These are phyloP conservation scores for Saccharomycopsis oosterbeekiorum DNA, from an alignment of 805 yeast species.

Conservation along the genomic window DNA sequence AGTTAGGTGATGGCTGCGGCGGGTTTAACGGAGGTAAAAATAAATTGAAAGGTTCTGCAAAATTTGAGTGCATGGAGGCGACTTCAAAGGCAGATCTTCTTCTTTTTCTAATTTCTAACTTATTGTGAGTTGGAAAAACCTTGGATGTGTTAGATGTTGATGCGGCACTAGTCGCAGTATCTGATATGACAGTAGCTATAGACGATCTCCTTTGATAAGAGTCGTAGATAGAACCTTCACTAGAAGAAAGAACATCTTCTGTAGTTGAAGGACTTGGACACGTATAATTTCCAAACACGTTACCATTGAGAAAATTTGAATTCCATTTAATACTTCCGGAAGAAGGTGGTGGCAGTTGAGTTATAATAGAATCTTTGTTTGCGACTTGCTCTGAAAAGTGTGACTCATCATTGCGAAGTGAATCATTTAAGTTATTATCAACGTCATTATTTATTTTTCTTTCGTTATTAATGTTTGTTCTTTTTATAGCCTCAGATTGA, in stretches of 20 bases:
- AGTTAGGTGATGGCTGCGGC: conserved; percentile 26
- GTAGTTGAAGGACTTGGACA: not conserved
- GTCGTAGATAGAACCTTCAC: not conserved
- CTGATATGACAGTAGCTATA: conserved; percentile 8
- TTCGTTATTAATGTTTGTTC: conserved; percentile 29
- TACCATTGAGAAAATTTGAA: conserved; percentile 5
- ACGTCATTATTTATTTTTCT: conserved; percentile 1
- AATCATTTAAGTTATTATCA: not conserved
- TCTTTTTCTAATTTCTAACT: conserved; percentile 15
- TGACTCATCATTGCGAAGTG: not conserved
- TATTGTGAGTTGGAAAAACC: not conserved
- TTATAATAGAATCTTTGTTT: not conserved
- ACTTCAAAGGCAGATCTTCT: conserved; percentile 23
- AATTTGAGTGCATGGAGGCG: not conserved
- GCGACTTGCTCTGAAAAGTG: not conserved
- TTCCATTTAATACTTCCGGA: conserved; percentile 11
- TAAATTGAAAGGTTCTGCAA: conserved; percentile 16
- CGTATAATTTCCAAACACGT: not conserved
- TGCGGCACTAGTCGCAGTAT: not conserved
- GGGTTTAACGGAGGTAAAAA: conserved; percentile 35
- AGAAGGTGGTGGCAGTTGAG: not conserved
- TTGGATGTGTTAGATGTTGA: not conserved
- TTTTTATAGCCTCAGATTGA: conserved; percentile 47
- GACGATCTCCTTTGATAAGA: conserved; percentile 7
- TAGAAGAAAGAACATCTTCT: not conserved